Percentiles rank a stretch among this genome's conserved stretches.
phyloP scores from a whole-genome alignment of 768 basidiomycete genomes.

The Lentinus brumalis region DNA sequence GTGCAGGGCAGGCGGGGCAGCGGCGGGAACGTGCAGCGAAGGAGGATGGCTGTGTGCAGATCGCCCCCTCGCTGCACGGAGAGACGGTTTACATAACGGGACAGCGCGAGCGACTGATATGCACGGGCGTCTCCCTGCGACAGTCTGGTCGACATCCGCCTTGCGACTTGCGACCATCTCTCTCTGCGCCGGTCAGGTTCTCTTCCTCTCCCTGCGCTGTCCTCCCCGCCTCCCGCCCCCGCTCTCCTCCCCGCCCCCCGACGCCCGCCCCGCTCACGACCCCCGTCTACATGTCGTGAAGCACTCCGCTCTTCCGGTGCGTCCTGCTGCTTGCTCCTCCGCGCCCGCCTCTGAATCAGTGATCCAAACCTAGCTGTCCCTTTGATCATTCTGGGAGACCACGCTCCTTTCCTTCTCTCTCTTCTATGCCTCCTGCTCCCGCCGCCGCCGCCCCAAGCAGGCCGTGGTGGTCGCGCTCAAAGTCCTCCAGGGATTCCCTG shows the following conservation, averaged over 20 bases:
- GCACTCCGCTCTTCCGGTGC: background rate
- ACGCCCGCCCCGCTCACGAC: background rate
- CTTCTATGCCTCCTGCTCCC: constrained; percentile 28
- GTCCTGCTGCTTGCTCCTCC: background rate
- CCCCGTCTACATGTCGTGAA: constrained; percentile 6
- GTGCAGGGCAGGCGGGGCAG: too few species aligned
- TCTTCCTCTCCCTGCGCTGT: constrained; percentile 3
- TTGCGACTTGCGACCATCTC: constrained; percentile 1
- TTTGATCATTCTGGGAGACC: constrained; percentile 19
- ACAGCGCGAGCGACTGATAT: constrained; percentile 10
- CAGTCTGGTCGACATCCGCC: constrained; percentile 18
- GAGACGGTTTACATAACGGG: constrained; percentile 9
- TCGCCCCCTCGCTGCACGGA: background rate
- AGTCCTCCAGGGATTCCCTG: constrained; percentile 29
- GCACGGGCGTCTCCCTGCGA: constrained; percentile 8
- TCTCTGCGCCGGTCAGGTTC: background rate
- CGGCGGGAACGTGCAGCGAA: too few species aligned
- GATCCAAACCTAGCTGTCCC: constrained; percentile 19
- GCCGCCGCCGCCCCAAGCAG: constrained; percentile 20
- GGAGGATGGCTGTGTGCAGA: too few species aligned
- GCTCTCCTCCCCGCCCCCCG: background rate
- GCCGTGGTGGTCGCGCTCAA: constrained; percentile 39
- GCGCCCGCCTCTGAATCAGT: constrained; percentile 18
- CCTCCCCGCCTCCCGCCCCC: constrained; percentile 3
- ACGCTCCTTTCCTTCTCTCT: constrained; percentile 29